These are phyloP conservation scores for Hemileccinum impolitum DNA, from an alignment of 768 basidiomycete species.

Conservation along the genomic window DNA sequence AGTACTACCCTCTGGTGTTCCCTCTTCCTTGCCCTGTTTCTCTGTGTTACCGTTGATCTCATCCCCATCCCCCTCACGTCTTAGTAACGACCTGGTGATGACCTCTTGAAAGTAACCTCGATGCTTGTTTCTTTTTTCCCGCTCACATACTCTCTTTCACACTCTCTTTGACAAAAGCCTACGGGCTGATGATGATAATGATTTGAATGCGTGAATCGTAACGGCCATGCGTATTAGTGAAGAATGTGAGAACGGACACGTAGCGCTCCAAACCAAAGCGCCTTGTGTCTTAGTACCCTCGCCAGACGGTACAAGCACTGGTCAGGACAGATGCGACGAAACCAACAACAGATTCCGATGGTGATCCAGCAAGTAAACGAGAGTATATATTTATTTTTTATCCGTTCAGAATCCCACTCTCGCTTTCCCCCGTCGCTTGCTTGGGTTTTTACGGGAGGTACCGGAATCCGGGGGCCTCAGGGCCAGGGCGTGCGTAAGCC, in stretches of 20 bases:
- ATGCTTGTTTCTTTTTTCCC: not conserved
- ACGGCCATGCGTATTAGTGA: no score
- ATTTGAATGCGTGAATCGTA: not conserved
- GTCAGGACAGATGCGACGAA: no score
- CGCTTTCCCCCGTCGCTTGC: no score
- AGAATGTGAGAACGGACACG: no score
- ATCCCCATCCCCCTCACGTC: not conserved
- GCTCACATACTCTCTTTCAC: no score
- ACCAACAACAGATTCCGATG: no score
- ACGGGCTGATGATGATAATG: not conserved
- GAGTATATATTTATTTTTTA: no score
- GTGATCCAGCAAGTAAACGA: no score
- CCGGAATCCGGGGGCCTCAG: conserved; percentile 2
- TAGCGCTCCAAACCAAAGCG: no score
- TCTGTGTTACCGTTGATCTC: not conserved
- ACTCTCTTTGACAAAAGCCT: not conserved
- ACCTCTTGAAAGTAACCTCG: not conserved
- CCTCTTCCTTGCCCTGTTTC: not conserved
- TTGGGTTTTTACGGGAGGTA: not conserved
- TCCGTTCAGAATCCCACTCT: no score
- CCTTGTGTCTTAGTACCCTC: no score
- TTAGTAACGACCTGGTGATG: not conserved
- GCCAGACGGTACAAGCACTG: no score
- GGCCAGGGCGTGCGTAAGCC: not conserved
- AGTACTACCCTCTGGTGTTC: not conserved